phyloP scores from a whole-genome alignment of 2,329 filamentous ascomycete genomes.

The Calonectria leucothoes region DNA sequence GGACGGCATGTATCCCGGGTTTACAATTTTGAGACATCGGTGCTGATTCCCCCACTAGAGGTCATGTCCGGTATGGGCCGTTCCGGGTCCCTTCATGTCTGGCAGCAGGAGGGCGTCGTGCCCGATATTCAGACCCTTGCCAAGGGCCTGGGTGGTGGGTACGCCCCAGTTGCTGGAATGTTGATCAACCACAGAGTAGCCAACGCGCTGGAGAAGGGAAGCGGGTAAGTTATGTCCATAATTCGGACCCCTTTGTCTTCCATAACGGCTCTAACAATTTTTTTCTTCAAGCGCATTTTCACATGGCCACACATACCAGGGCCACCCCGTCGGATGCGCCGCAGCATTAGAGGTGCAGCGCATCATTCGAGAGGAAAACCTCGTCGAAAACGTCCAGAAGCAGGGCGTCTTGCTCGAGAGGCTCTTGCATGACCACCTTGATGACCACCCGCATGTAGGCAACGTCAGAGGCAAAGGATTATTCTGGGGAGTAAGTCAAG shows the following conservation, averaged over 20 bases:
- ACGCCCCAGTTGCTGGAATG: constrained; percentile 33
- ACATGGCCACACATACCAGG: constrained; percentile 33
- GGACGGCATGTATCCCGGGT: constrained; percentile 47
- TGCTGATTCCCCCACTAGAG: constrained; percentile 37
- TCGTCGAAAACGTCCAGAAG: constrained; percentile 32
- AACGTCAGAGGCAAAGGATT: constrained; percentile 34
- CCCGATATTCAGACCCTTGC: constrained; percentile 76
- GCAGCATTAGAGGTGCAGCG: constrained; percentile 44
- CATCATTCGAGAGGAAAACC: constrained; percentile 35
- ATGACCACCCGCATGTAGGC: constrained; percentile 28
- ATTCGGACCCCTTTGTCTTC: background rate
- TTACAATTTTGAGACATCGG: background rate
- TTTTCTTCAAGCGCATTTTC: constrained; percentile 11
- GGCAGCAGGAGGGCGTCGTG: constrained; percentile 66
- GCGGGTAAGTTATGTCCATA: background rate
- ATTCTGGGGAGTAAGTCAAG: constrained; percentile 30
- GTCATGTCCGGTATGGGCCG: constrained; percentile 78
- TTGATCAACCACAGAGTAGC: constrained; percentile 19
- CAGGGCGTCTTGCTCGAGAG: constrained; percentile 23
- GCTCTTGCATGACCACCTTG: constrained; percentile 35
- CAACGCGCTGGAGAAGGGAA: constrained; percentile 11
- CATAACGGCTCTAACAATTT: background rate
- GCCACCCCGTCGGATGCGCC: constrained; percentile 42
- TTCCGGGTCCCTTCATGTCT: constrained; percentile 71
- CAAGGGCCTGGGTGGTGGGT: constrained; percentile 67